These are phyloP conservation scores for Pseudotsuga menziesii DNA, from an alignment of 75 land plant species.

Conservation along the genomic window DNA sequence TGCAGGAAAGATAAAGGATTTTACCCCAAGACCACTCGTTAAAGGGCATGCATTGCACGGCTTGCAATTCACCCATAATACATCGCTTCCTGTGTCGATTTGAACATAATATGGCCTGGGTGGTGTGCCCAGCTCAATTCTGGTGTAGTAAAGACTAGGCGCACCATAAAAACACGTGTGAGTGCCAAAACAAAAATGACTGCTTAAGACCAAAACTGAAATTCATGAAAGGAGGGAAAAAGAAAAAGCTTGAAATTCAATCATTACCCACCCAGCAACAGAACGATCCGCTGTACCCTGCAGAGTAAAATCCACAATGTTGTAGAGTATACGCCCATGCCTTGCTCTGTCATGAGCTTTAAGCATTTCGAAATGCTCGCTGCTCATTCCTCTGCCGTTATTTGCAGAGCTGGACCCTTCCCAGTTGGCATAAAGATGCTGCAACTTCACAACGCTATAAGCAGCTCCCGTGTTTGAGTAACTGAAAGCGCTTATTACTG, in stretches of 20 bases:
- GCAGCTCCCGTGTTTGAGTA: not conserved
- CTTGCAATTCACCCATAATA: constrained; percentile 84
- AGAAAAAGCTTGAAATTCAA: not conserved
- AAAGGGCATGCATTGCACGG: constrained; percentile 72
- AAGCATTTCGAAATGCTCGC: constrained; percentile 24
- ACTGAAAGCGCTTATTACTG: not conserved
- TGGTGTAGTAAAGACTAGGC: constrained; percentile 67
- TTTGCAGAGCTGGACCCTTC: constrained; percentile 17
- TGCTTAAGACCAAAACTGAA: not conserved
- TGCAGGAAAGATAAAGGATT: constrained; percentile 2
- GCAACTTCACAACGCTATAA: constrained; percentile 16
- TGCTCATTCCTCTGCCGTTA: constrained; percentile 18
- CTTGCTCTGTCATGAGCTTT: constrained; percentile 31
- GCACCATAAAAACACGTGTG: not conserved
- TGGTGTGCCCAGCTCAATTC: constrained; percentile 61
- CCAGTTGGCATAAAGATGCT: constrained; percentile 25
- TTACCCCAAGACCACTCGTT: constrained; percentile 61
- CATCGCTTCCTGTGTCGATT: constrained; percentile 86
- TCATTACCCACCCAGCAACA: constrained; percentile 20
- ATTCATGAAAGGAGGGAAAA: not conserved
- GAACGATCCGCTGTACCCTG: constrained; percentile 31
- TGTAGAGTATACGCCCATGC: constrained; percentile 29
- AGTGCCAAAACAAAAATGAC: not conserved
- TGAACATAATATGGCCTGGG: constrained; percentile 69
- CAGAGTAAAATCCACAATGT: constrained; percentile 38